Conservation (phyloP, 2,329 filamentous ascomycete genomes). For the Beauveria asiatica region DNA sequence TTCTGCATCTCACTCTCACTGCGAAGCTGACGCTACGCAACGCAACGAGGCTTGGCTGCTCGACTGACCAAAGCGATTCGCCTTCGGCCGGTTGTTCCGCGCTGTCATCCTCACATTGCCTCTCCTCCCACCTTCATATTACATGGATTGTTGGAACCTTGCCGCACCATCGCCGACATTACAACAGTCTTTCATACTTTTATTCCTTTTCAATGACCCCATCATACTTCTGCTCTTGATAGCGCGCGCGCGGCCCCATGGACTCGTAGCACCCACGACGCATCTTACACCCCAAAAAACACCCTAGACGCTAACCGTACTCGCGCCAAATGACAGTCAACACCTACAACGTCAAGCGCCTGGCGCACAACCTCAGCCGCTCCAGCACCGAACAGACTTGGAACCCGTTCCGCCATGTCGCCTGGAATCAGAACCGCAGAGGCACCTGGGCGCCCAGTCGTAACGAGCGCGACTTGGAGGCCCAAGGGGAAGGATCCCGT, state of each 20-base stretch:
- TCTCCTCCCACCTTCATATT: neutral
- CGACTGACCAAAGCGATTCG: neutral
- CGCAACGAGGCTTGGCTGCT: neutral
- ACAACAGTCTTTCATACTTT: neutral
- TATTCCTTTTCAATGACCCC: neutral
- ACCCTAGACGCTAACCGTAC: slow-evolving; percentile 1
- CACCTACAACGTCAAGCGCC: slow-evolving; percentile 34
- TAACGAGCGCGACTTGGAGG: slow-evolving; percentile 16
- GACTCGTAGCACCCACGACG: neutral
- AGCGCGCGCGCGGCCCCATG: neutral
- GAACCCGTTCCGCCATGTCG: slow-evolving; percentile 38
- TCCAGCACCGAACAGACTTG: slow-evolving; percentile 29
- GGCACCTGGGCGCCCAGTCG: slow-evolving; percentile 28
- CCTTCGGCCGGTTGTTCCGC: neutral
- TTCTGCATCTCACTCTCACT: neutral
- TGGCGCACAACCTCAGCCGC: slow-evolving; percentile 35
- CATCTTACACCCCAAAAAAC: neutral
- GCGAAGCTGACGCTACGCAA: neutral
- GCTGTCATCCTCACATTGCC: neutral
- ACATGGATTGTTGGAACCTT: neutral
- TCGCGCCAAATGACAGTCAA: slow-evolving; percentile 31
- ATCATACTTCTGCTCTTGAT: neutral
- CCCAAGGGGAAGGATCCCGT: slow-evolving; percentile 20
- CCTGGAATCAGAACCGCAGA: slow-evolving; percentile 24
- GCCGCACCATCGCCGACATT: neutral